Percentiles rank a stretch among this genome's conserved stretches.
These are phyloP conservation scores for Saksenaea oblongispora DNA, from an alignment of 371 early-diverging fungal genomes.

Conservation along the genomic window DNA sequence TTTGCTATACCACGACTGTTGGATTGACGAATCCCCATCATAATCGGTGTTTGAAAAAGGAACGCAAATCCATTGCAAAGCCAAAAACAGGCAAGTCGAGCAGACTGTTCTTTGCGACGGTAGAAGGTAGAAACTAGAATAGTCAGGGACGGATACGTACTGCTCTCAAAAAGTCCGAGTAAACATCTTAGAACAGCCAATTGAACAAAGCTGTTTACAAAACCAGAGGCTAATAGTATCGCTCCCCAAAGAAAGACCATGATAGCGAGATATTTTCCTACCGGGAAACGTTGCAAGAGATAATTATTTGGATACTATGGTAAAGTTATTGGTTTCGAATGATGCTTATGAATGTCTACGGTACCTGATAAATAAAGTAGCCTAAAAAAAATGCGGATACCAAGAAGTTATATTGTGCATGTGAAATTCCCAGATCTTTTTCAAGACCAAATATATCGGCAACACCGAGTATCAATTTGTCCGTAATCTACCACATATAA, in stretches of 20 bases:
- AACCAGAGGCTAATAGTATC: conserved; percentile 22
- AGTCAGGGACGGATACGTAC: conserved; percentile 17
- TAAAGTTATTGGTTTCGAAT: not conserved
- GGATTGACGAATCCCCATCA: conserved; percentile 22
- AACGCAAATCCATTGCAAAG: conserved; percentile 19
- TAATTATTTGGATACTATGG: conserved; percentile 41
- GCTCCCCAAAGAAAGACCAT: conserved; percentile 36
- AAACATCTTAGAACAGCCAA: conserved; percentile 38
- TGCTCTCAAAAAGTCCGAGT: conserved; percentile 29
- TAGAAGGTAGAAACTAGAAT: not conserved
- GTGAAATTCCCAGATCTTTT: conserved; percentile 23
- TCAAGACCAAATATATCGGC: conserved; percentile 32
- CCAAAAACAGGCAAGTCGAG: conserved; percentile 15
- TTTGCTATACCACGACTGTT: conserved; percentile 14
- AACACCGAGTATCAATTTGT: conserved; percentile 42
- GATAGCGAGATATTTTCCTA: conserved; percentile 35
- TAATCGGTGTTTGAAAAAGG: conserved; percentile 45
- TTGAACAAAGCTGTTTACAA: conserved; percentile 31
- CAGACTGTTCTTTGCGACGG: conserved; percentile 1
- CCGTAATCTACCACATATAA: conserved; percentile 28
- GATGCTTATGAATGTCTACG: not conserved
- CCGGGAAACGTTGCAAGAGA: conserved; percentile 33
- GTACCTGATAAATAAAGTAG: conserved; percentile 39
- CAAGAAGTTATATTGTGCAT: conserved; percentile 30
- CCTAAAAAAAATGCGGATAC: conserved; percentile 42